Percentiles rank a stretch among this genome's conserved stretches.
These are phyloP conservation scores for Alternaria alternata DNA, from an alignment of 2,329 filamentous ascomycete genomes.

Conservation along the genomic window DNA sequence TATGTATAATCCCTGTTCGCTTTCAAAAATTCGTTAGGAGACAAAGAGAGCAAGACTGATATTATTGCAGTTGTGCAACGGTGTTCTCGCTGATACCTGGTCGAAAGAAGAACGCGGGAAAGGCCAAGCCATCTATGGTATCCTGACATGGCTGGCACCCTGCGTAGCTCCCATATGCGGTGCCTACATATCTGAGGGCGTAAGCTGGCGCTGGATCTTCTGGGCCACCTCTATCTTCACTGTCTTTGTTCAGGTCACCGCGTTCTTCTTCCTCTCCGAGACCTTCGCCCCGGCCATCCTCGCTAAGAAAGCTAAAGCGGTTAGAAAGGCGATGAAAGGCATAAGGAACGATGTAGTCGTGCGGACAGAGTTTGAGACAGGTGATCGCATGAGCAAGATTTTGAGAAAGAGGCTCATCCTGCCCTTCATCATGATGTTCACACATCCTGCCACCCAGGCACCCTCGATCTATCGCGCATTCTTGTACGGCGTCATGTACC, in stretches of 20 bases:
- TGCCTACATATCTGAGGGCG: conserved; percentile 34
- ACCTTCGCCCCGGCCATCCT: conserved; percentile 59
- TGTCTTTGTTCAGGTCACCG: conserved; percentile 66
- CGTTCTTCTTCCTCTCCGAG: conserved; percentile 65
- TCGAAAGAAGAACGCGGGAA: conserved; percentile 68
- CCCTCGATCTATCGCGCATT: conserved; percentile 63
- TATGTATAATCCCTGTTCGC: conserved; percentile 19
- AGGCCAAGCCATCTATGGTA: conserved; percentile 67
- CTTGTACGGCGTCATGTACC: conserved; percentile 69
- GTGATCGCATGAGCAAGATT: conserved; percentile 36
- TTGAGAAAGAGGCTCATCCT: conserved; percentile 38
- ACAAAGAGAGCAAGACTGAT: not conserved
- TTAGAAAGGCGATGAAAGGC: conserved; percentile 55
- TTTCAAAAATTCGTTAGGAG: not conserved
- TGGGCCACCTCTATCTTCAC: conserved; percentile 70
- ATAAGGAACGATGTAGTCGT: conserved; percentile 32
- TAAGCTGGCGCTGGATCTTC: conserved; percentile 75
- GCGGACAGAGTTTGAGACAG: conserved; percentile 51
- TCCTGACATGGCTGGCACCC: conserved; percentile 69
- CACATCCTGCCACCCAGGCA: conserved; percentile 69
- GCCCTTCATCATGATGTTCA: conserved; percentile 61
- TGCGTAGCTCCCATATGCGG: conserved; percentile 59
- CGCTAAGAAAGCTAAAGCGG: conserved; percentile 53
- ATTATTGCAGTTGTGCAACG: conserved; percentile 38
- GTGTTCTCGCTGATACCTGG: conserved; percentile 62